Conservation (phyloP, 2,329 filamentous ascomycete species). For the Tolypocladium ophioglossoides region DNA sequence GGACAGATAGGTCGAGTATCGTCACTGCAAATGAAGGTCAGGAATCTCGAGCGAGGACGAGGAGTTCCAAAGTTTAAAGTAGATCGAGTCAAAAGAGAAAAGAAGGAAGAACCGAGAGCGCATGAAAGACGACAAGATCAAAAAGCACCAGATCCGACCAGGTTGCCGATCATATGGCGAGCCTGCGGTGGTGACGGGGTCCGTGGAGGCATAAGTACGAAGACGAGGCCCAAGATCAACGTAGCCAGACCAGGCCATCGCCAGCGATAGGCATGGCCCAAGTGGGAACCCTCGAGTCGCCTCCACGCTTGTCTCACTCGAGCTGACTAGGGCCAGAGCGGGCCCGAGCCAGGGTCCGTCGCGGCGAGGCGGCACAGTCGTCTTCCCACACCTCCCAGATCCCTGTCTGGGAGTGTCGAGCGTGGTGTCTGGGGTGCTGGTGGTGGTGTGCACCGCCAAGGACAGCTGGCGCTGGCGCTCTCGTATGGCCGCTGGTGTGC, state of each 20-base stretch:
- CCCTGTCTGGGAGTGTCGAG: slow-evolving; percentile 2
- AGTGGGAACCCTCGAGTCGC: slow-evolving; percentile 9
- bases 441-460: background rate
- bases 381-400: slow-evolving; percentile 1
- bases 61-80: slow-evolving; percentile 28
- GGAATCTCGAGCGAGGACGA: slow-evolving; percentile 21
- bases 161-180: slow-evolving; percentile 38
- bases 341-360: slow-evolving; percentile 7
- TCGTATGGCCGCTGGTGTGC: background rate
- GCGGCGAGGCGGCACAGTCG: slow-evolving; percentile 5
- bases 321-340: slow-evolving; percentile 25
- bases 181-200: slow-evolving; percentile 32
- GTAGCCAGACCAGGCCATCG: slow-evolving; percentile 11
- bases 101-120: slow-evolving; percentile 39
- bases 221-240: slow-evolving; percentile 30
- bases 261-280: slow-evolving; percentile 7
- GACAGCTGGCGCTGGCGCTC: background rate
- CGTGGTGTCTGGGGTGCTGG: background rate
- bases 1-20: slow-evolving; percentile 3
- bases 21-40: slow-evolving; percentile 31
- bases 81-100: slow-evolving; percentile 27
- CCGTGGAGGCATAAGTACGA: slow-evolving; percentile 34
- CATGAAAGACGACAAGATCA: slow-evolving; percentile 33
- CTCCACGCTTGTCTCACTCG: slow-evolving; percentile 41
- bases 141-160: slow-evolving; percentile 29